These are phyloP conservation scores for Kodamaea hsintzibuensis DNA, from an alignment of 805 yeast species.

Conservation along the genomic window DNA sequence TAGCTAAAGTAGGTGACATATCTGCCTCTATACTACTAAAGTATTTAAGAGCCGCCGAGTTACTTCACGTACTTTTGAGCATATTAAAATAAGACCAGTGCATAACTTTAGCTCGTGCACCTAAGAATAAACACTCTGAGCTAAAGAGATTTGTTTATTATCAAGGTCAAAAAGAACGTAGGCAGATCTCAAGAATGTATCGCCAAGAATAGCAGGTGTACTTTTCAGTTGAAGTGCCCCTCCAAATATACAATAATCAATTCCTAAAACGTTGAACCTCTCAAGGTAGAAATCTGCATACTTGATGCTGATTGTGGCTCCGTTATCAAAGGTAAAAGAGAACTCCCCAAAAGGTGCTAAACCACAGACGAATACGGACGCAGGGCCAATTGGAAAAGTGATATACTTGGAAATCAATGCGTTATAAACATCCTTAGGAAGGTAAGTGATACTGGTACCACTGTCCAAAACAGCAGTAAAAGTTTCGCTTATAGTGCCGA, in stretches of 20 bases:
- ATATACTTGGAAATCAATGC: background rate
- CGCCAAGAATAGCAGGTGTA: conserved; percentile 21
- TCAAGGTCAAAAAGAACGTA: conserved; percentile 29
- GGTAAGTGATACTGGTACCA: conserved; percentile 5
- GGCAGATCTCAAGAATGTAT: conserved; percentile 27
- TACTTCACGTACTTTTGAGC: too few species aligned
- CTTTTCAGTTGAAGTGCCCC: background rate
- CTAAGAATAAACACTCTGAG: conserved; percentile 13
- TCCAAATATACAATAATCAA: background rate
- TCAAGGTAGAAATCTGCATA: conserved; percentile 2
- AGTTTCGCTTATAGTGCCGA: background rate
- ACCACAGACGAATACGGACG: background rate
- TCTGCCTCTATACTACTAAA: too few species aligned
- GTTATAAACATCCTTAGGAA: conserved; percentile 27
- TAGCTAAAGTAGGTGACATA: too few species aligned
- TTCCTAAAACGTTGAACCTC: too few species aligned
- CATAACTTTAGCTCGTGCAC: too few species aligned
- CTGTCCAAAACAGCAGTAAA: conserved; percentile 26
- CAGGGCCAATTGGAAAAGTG: background rate
- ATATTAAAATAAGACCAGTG: too few species aligned
- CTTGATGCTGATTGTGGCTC: background rate
- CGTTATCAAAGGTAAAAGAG: conserved; percentile 3
- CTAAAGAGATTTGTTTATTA: conserved; percentile 23
- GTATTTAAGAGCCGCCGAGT: too few species aligned
- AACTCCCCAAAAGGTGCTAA: conserved; percentile 5